Evolutionary conservation across 1,139 yeast genomes (phyloP).

Genomic region (Suhomyces wounanorum): DNA sequence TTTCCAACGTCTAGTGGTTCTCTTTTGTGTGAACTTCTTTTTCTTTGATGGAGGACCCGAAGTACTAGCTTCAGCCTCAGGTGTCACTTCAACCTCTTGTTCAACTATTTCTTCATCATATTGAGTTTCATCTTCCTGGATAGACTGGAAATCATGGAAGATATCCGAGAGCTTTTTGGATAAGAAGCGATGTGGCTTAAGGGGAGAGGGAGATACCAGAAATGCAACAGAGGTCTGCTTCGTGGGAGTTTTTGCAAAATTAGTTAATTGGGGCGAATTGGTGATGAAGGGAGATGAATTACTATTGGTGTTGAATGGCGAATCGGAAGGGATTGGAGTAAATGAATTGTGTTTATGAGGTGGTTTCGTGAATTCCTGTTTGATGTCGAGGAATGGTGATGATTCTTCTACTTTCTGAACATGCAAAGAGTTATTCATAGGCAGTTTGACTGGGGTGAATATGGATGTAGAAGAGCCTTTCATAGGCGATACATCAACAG

Average conservation of each 20-base stretch:
- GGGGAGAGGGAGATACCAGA: conserved; percentile 49
- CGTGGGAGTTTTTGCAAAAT: conserved; percentile 11
- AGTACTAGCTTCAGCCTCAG: conserved; percentile 10
- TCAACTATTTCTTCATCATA: conserved; percentile 16
- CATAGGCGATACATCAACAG: neutral
- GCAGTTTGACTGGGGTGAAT: conserved; percentile 6
- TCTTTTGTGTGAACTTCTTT: conserved; percentile 53
- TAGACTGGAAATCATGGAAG: conserved; percentile 29
- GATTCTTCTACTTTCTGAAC: neutral
- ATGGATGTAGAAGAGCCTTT: neutral
- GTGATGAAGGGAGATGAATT: neutral
- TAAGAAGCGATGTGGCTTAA: conserved; percentile 41
- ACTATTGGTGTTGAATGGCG: neutral
- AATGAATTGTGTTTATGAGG: neutral
- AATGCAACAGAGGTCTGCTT: conserved; percentile 22
- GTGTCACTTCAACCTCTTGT: conserved; percentile 22
- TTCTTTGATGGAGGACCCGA: conserved; percentile 20
- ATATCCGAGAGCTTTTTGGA: conserved; percentile 35
- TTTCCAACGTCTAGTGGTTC: conserved; percentile 63
- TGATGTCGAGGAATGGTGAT: neutral
- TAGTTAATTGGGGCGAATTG: neutral
- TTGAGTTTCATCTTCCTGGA: conserved; percentile 21
- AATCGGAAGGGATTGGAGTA: conserved; percentile 1
- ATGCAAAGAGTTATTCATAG: neutral
- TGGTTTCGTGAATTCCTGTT: neutral